A percentile compares a stretch with the other conserved stretches of the same genome.
Evolutionary conservation across 73 alveolate species (phyloP).

Genomic region (Paramecium biaurelia): DNA sequence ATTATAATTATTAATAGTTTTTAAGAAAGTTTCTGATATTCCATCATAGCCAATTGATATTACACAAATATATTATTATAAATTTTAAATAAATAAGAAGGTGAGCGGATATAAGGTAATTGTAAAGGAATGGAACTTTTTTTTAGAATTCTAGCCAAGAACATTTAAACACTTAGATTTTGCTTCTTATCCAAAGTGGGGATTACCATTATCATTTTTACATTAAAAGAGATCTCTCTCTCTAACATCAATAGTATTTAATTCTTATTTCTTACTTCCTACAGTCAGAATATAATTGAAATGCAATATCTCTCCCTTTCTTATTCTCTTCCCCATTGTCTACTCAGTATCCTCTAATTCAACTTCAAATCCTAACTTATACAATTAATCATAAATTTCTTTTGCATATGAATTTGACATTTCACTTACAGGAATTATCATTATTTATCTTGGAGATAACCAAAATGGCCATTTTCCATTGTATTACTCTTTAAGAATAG

Average conservation of each 20-base stretch:
- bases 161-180: no score
- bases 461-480: conserved; percentile 99
- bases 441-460: conserved; percentile 97
- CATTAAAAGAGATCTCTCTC: no score
- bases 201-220: no score
- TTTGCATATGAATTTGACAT: conserved; percentile 88
- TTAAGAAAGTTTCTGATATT: no score
- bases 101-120: no score
- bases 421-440: conserved; percentile 81
- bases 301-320: conserved; percentile 94
- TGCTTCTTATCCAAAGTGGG: no score
- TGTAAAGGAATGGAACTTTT: no score
- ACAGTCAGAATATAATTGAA: conserved; percentile 94
- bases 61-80: no score
- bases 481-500: conserved; percentile 91
- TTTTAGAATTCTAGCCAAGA: no score
- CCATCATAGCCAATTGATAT: no score
- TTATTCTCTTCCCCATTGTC: conserved; percentile 92
- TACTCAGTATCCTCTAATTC: conserved; percentile 88
- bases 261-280: conserved; percentile 95
- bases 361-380: conserved; percentile 84
- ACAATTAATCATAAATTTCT: conserved; percentile 74
- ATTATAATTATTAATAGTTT: no score
- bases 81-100: no score
- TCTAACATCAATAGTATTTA: conserved; percentile 90